A percentile compares a stretch with the other conserved stretches of the same genome.
Conservation (phyloP, 768 basidiomycete species). For the Collybiopsis luxurians region DNA sequence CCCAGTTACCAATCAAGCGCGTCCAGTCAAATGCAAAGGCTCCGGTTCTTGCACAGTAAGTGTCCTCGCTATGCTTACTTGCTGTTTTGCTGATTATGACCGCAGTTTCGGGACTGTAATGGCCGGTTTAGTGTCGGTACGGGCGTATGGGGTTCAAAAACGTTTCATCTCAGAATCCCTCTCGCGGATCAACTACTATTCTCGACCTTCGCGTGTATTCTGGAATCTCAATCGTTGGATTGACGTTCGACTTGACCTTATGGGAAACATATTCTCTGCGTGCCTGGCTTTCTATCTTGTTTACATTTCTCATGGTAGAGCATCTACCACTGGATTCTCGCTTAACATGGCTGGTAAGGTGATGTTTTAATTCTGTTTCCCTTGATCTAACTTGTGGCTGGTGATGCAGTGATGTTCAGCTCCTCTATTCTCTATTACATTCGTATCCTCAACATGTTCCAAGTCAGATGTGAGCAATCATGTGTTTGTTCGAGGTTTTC, state of each 20-base stretch:
- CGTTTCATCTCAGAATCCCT: conserved; percentile 30
- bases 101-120: conserved; percentile 38
- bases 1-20: conserved; percentile 47
- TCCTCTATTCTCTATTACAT: conserved; percentile 18
- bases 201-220: conserved; percentile 27
- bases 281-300: conserved; percentile 39
- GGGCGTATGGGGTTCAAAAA: conserved; percentile 44
- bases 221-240: conserved; percentile 32
- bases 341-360: conserved; percentile 39
- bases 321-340: conserved; percentile 31
- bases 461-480: conserved; percentile 16
- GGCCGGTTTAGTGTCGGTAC: conserved; percentile 38
- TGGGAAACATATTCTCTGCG: conserved; percentile 42
- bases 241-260: conserved; percentile 37
- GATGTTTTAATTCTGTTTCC: neutral
- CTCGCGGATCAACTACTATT: conserved; percentile 36
- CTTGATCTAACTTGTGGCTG: neutral
- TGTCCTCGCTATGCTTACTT: conserved; percentile 11
- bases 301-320: conserved; percentile 22
- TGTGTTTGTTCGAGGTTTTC: no score
- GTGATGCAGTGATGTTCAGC: conserved; percentile 16
- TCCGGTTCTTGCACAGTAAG: conserved; percentile 20
- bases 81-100: neutral
- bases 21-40: conserved; percentile 10
- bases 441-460: conserved; percentile 20